Evolutionary conservation across 1,284 basidiomycete species (phyloP).

Genomic region (Sanguinoderma infundibulare): DNA sequence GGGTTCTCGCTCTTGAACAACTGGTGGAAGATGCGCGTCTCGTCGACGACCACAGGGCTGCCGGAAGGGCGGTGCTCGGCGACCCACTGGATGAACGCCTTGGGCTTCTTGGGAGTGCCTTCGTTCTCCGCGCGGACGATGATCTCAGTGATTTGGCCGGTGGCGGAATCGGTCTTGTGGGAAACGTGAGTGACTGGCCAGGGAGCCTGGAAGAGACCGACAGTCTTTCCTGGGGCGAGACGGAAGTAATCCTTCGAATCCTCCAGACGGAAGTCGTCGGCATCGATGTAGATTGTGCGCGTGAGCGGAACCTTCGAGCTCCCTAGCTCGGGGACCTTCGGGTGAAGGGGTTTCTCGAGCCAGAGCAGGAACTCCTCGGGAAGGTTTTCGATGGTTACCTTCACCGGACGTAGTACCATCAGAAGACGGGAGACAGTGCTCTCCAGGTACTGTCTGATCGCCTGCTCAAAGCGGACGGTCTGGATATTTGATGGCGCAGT

Average conservation of each 20-base stretch:
- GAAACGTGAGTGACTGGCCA: conserved; percentile 93
- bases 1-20: conserved; percentile 97
- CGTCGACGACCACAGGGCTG: conserved; percentile 85
- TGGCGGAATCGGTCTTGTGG: conserved; percentile 75
- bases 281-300: conserved; percentile 90
- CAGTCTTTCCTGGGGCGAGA: conserved; percentile 95
- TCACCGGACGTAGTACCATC: conserved; percentile 92
- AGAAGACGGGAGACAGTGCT: conserved; percentile 87
- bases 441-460: conserved; percentile 91
- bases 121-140: conserved; percentile 78
- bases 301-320: conserved; percentile 87
- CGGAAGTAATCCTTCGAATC: conserved; percentile 98
- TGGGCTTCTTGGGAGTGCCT: conserved; percentile 78
- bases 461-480: conserved; percentile 88
- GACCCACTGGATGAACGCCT: conserved; percentile 99
- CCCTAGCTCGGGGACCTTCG: conserved; percentile 91
- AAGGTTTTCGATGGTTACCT: conserved; percentile 91
- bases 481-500: conserved; percentile 87
- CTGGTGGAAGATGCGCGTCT: conserved; percentile 91
- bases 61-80: conserved; percentile 81
- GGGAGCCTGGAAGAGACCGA: conserved; percentile 96
- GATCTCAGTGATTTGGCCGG: conserved; percentile 81
- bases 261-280: conserved; percentile 90
- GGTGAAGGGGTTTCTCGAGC: conserved; percentile 93
- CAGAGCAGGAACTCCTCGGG: conserved; percentile 84